phyloP scores from a whole-genome alignment of 73 alveolate species.

The Strombidium stylifer region DNA sequence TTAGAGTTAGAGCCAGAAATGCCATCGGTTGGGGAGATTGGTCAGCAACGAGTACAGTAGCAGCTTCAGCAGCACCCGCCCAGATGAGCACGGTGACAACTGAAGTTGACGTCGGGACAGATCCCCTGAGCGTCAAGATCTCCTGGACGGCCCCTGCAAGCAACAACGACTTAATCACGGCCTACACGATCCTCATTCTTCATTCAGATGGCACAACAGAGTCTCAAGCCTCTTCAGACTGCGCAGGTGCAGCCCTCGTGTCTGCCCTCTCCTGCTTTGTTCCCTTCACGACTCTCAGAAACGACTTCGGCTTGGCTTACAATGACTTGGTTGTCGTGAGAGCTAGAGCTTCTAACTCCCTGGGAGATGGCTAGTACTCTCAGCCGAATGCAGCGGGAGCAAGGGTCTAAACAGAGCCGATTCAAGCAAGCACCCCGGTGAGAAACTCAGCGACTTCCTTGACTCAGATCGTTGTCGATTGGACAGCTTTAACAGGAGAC shows the following conservation, averaged over 20 bases:
- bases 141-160: conserved; percentile 37
- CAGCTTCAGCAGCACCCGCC: conserved; percentile 39
- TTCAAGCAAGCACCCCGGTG: background rate
- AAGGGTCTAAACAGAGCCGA: background rate
- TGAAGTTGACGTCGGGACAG: conserved; percentile 12
- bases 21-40: conserved; percentile 22
- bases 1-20: conserved; percentile 39
- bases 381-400: no score
- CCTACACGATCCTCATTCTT: conserved; percentile 19
- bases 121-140: conserved; percentile 22
- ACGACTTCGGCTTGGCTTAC: conserved; percentile 1
- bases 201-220: background rate
- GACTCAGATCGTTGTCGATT: background rate
- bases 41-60: conserved; percentile 3
- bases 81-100: conserved; percentile 8
- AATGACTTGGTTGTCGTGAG: background rate
- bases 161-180: conserved; percentile 30
- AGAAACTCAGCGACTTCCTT: no score
- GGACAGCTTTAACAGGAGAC: conserved; percentile 36
- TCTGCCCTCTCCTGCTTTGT: conserved; percentile 15
- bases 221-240: conserved; percentile 15
- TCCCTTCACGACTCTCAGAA: conserved; percentile 22
- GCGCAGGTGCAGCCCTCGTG: conserved; percentile 10
- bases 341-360: background rate
- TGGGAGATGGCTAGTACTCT: background rate